Conservation (phyloP, 805 yeast species). For the Candida insectorum region DNA sequence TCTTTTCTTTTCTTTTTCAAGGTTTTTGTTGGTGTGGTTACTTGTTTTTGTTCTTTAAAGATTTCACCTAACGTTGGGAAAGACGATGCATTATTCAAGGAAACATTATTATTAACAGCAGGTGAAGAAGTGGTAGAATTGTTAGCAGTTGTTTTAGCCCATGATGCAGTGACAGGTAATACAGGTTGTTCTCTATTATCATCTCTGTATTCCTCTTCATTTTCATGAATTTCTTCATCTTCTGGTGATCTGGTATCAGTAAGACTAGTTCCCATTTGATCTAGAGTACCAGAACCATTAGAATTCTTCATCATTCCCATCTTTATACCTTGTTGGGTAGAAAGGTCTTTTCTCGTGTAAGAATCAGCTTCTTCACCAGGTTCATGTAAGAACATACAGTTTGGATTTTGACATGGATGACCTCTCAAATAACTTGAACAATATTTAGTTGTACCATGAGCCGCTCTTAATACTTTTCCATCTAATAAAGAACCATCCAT, state of each 20-base stretch:
- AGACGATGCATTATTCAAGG: constrained; percentile 47
- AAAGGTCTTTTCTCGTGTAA: constrained; percentile 83
- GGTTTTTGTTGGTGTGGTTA: constrained; percentile 25
- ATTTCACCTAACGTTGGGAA: constrained; percentile 59
- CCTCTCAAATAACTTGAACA: constrained; percentile 96
- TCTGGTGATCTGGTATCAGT: not conserved
- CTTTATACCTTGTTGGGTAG: constrained; percentile 68
- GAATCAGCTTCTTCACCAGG: constrained; percentile 99
- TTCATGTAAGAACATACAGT: constrained; percentile 98
- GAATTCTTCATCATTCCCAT: constrained; percentile 44
- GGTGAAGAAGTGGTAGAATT: constrained; percentile 30
- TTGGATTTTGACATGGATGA: constrained; percentile 95
- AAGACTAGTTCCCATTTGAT: constrained; percentile 2
- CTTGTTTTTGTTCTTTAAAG: constrained; percentile 33
- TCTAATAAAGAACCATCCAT: constrained; percentile 92
- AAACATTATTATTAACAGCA: constrained; percentile 28
- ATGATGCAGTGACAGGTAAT: constrained; percentile 69
- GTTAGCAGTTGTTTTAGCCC: constrained; percentile 43
- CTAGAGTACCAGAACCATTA: too few species aligned
- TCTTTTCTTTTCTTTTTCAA: constrained; percentile 23
- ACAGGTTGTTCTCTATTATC: constrained; percentile 29
- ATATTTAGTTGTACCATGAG: constrained; percentile 97
- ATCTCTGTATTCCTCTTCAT: constrained; percentile 14
- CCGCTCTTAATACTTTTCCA: constrained; percentile 86
- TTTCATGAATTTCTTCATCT: constrained; percentile 8